These are phyloP conservation scores for Ilex asprella DNA, from an alignment of 257 asterid genomes.

Conservation along the genomic window DNA sequence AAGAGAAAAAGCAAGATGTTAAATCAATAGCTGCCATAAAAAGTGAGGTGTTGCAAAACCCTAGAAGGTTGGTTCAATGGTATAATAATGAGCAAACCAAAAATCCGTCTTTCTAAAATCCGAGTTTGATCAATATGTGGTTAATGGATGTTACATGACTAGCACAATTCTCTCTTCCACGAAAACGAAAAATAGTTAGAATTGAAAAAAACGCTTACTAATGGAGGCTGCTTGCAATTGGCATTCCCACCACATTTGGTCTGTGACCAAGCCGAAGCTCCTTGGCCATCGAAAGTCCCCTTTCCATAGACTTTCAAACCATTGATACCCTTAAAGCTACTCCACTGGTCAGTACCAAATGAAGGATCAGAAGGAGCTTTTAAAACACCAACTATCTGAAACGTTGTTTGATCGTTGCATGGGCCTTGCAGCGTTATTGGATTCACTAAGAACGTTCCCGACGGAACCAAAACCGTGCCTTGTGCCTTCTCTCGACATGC, in stretches of 20 bases:
- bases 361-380: constrained; percentile 1
- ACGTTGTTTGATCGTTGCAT: constrained; percentile 7
- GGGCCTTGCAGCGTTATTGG: constrained; percentile 8
- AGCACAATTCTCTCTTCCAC: too few species aligned
- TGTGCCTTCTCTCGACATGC: constrained; percentile 9
- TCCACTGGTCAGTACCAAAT: background rate
- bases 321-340: background rate
- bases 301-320: constrained; percentile 8
- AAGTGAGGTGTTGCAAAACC: too few species aligned
- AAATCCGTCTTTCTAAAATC: too few species aligned
- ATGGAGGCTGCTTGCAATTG: constrained; percentile 6
- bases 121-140: too few species aligned
- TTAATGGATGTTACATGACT: too few species aligned
- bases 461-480: constrained; percentile 8
- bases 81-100: too few species aligned
- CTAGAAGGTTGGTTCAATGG: too few species aligned
- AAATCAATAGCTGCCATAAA: too few species aligned
- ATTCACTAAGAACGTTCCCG: constrained; percentile 10
- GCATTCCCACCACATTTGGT: background rate
- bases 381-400: constrained; percentile 1
- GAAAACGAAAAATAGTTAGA: too few species aligned
- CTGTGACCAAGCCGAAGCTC: constrained; percentile 9
- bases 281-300: constrained; percentile 18
- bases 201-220: background rate
- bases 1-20: too few species aligned